Base-by-base conservation (phyloP, 176 grass and related monocot genomes). In the Areca catechu region DNA sequence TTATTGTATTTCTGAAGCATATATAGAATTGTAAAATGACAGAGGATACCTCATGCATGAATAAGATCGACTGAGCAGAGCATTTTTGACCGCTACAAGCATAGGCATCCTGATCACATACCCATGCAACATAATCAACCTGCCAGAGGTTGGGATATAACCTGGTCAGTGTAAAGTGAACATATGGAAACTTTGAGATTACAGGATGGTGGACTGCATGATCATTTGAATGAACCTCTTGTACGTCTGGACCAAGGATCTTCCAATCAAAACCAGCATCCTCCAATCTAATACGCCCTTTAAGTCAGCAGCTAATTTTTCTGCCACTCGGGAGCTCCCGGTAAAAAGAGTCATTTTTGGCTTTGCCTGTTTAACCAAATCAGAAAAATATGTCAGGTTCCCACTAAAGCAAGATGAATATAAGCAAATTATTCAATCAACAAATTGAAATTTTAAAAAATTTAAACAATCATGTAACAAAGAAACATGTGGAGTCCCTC, bases 251-350 rank as follows among this genome's bases (percentile, higher is more conserved):
- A 70, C 93, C 93, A 62, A 97, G 75, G 66, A 97, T 92, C 75
- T 97, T 97, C 93, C 87, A 97, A 73, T 92, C 93, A 97, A 88
- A 97, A 73, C 93, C 87, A 62, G 93, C 83, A 83, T 97, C 87
- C 85, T 92, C 93, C 61, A 97, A 78, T 78, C 88, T 97, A 60
- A 97, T 80, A 16, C 70, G 68, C 16, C 93, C 93, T 49, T 88
- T 61, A 97, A 85, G 68, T 97, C 93, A 68, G 55, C 37, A 60
- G 93, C 81, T 68, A 92, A 78, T 65, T 92, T 92, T 56, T 97
- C 93, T 59, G 93, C 93, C 58, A 92, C 81, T 22, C 83, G 74
- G 50, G 87, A 88, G 49, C 93, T 97, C 58, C 93, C 93, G 29
- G 83, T 91, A 74, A 97, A 97, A 79, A 97, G 86, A 22, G 87